Conservation (phyloP, 2,329 filamentous ascomycete species). For the Bipolaris sorokiniana region DNA sequence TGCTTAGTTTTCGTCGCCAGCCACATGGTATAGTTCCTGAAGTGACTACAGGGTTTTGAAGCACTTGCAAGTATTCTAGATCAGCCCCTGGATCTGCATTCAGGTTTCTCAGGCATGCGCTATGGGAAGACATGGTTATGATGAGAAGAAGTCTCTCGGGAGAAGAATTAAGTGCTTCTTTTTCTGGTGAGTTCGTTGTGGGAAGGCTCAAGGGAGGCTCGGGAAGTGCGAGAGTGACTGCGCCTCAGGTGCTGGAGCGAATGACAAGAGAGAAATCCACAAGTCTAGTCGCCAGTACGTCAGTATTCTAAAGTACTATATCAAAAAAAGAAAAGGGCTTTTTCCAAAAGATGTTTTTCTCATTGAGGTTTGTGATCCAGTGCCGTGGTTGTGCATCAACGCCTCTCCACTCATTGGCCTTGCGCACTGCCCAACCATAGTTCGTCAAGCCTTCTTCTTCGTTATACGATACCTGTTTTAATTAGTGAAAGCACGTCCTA, state of each 20-base stretch:
- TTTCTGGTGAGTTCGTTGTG: background rate
- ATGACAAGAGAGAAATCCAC: background rate
- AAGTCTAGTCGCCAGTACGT: background rate
- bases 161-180: background rate
- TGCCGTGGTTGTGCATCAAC: background rate
- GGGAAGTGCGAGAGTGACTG: background rate
- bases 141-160: background rate
- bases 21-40: background rate
- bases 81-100: background rate
- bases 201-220: background rate
- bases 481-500: background rate
- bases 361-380: too few relatives aligned
- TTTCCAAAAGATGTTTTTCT: background rate
- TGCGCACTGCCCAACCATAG: background rate
- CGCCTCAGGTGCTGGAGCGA: background rate
- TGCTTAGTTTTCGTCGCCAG: background rate
- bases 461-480: constrained; percentile 28
- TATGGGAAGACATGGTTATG: background rate
- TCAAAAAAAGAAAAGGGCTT: background rate
- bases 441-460: constrained; percentile 21
- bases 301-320: background rate
- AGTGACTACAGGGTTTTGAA: background rate
- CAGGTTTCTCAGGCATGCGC: background rate
- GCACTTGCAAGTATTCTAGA: background rate
- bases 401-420: background rate